Conservation (phyloP, 2,329 filamentous ascomycete species). For the Cercospora sp. region DNA sequence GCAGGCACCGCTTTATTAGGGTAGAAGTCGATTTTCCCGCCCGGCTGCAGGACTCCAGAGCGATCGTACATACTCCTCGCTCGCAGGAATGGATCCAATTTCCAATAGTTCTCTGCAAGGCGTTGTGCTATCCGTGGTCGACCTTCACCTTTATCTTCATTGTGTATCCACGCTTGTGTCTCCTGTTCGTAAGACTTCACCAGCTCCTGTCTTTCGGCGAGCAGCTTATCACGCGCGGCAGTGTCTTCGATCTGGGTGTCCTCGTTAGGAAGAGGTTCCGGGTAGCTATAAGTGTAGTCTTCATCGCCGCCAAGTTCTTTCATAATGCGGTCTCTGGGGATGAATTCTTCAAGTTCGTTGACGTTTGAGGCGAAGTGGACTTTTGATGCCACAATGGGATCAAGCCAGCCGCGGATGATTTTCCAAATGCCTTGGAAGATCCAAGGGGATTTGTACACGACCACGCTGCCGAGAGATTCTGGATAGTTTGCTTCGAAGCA, state of each 20-base stretch:
- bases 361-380: conserved; percentile 87
- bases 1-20: conserved; percentile 34
- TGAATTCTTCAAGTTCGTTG: conserved; percentile 75
- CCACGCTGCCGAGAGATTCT: conserved; percentile 81
- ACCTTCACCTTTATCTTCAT: conserved; percentile 41
- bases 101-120: conserved; percentile 79
- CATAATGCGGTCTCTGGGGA: conserved; percentile 68
- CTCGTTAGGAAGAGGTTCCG: conserved; percentile 73
- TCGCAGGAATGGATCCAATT: conserved; percentile 80
- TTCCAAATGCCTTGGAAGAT: conserved; percentile 97
- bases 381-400: conserved; percentile 92
- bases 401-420: conserved; percentile 92
- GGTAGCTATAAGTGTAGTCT: conserved; percentile 78
- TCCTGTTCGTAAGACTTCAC: conserved; percentile 71
- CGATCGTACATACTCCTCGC: conserved; percentile 85
- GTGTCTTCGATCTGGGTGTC: conserved; percentile 70
- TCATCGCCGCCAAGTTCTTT: conserved; percentile 86
- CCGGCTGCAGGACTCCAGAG: conserved; percentile 66
- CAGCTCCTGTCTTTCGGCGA: conserved; percentile 64
- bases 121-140: conserved; percentile 42
- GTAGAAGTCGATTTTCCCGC: conserved; percentile 73
- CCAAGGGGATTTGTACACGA: conserved; percentile 97
- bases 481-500: conserved; percentile 99
- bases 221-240: conserved; percentile 62
- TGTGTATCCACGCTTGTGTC: conserved; percentile 73